Evolutionary conservation across 2,329 filamentous ascomycete genomes (phyloP), one percentile per base, ranked within the genome.

Genomic region (Ascochyta clinopodiicola): DNA sequence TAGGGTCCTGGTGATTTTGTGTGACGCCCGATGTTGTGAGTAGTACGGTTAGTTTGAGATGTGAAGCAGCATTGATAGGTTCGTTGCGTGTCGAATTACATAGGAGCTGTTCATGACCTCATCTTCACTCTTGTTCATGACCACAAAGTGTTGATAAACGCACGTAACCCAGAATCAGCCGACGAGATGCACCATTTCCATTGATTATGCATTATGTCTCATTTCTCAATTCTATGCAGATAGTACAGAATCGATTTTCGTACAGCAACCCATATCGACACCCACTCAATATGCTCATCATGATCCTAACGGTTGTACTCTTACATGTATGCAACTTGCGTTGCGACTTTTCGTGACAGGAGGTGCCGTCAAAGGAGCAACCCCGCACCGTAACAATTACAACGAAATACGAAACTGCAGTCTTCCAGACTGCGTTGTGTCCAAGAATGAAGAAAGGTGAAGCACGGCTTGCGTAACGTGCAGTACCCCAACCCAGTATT

Each of bases 301-400:
- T 57, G 37, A 50, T 36, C 15, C 55, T 25, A 44, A 43, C 44
- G 42, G 25, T 32, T 44, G 31, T 57, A 51, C 29, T 57, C 42
- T 31, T 57, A 53, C 55, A 57, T 49, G 40, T 40, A 54, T 50
- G 49, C 50, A 56, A 51, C 52, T 46, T 19, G 10, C 36, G 47
- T 47, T 47, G 54, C 43, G 38, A 44, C 39, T 57, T 57, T 57
- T 57, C 55, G 42, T 57, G 46, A 57, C 45, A 52, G 50, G 43
- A 43, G 55, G 55, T 50, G 50, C 49, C 45, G 25, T 50, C 50
- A 40, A 57, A 38, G 25, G 44, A 48, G 50, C 55, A 50, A 53
- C 49, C 55, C 53, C 45, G 54, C 43, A 53, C 32, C 55, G 45
- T 57, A 43, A 47, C 55, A 57, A 57, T 57, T 57, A 57, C 50